phyloP scores from a whole-genome alignment of 2,329 filamentous ascomycete genomes.

The Fusarium pseudonygamai region DNA sequence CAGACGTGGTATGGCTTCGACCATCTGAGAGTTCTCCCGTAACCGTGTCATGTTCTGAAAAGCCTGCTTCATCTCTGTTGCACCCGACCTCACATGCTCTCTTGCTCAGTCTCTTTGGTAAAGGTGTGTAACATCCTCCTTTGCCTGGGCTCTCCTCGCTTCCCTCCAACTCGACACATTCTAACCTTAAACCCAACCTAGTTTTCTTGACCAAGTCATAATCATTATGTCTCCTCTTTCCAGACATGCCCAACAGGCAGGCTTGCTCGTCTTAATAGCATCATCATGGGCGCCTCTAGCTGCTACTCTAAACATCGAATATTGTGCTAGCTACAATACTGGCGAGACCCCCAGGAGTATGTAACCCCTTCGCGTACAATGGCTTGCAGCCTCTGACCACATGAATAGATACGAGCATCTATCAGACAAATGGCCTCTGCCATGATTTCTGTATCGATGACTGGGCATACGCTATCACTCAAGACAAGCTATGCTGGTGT shows the following conservation, averaged over 20 bases:
- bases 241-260: slow-evolving; percentile 33
- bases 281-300: slow-evolving; percentile 39
- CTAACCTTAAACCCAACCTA: slow-evolving; percentile 11
- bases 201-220: slow-evolving; percentile 21
- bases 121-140: slow-evolving; percentile 34
- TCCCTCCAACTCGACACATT: neutral
- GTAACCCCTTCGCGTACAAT: slow-evolving; percentile 2
- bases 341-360: slow-evolving; percentile 46
- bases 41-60: slow-evolving; percentile 39
- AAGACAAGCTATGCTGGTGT: slow-evolving; percentile 77
- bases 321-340: slow-evolving; percentile 53
- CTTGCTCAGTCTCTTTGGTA: slow-evolving; percentile 23
- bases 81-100: slow-evolving; percentile 31
- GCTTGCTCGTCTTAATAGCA: slow-evolving; percentile 39
- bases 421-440: slow-evolving; percentile 77
- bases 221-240: slow-evolving; percentile 36
- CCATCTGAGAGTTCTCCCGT: slow-evolving; percentile 28
- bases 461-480: slow-evolving; percentile 75
- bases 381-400: neutral
- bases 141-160: neutral
- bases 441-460: slow-evolving; percentile 63
- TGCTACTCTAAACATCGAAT: slow-evolving; percentile 40
- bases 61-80: slow-evolving; percentile 34
- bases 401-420: slow-evolving; percentile 61
- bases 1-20: slow-evolving; percentile 40